A percentile compares a stretch with the other conserved stretches of the same genome.
phyloP scores from a whole-genome alignment of 1,284 basidiomycete species.

The Pterulicium gracile region DNA sequence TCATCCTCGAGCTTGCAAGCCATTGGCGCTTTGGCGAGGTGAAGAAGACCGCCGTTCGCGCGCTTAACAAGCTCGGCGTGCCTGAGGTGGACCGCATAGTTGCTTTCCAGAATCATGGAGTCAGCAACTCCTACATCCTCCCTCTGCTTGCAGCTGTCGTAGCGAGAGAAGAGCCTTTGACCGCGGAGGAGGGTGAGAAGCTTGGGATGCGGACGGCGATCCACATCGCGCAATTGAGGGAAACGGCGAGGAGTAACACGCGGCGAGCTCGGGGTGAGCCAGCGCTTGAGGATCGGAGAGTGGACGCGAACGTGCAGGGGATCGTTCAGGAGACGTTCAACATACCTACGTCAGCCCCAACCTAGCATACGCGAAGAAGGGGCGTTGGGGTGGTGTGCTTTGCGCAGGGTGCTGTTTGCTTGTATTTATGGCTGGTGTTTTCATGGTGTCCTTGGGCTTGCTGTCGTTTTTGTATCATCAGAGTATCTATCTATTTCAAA shows the following conservation, averaged over 20 bases:
- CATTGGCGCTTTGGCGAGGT: constrained; percentile 39
- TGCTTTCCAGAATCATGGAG: constrained; percentile 36
- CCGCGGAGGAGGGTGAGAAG: constrained; percentile 32
- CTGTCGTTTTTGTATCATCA: no score
- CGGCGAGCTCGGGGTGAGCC: no score
- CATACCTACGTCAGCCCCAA: no score
- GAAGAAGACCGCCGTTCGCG: constrained; percentile 33
- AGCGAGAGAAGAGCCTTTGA: constrained; percentile 31
- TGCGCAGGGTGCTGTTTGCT: no score
- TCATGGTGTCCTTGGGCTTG: no score
- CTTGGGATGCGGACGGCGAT: constrained; percentile 40
- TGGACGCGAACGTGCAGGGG: not conserved
- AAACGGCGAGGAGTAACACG: constrained; percentile 11
- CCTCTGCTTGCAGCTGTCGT: constrained; percentile 37
- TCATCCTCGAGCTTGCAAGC: constrained; percentile 37
- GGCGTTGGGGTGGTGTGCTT: no score
- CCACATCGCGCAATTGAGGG: constrained; percentile 36
- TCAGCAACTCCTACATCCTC: constrained; percentile 34
- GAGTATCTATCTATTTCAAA: no score
- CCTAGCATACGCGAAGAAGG: no score
- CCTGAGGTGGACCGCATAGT: constrained; percentile 35
- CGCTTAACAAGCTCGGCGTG: constrained; percentile 35
- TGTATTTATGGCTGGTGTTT: no score
- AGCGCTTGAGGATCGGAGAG: not conserved
- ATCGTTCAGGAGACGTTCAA: constrained; percentile 1